Evolutionary conservation across 768 basidiomycete species (phyloP).

Genomic region (Tephrocybe sp.): DNA sequence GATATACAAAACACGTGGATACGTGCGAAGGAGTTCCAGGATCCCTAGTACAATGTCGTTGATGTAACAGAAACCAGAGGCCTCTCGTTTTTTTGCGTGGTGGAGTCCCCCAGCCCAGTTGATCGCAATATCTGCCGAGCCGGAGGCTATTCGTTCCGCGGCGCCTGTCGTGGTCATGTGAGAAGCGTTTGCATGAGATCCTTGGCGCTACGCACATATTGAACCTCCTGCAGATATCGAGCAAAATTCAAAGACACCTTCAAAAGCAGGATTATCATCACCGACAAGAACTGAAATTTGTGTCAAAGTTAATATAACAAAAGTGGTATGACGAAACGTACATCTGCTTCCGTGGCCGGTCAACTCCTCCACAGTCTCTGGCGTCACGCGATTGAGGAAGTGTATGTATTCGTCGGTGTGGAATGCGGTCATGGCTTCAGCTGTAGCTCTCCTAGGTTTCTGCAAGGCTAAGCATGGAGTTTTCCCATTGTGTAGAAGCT

Average conservation of each 20-base stretch:
- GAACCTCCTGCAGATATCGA: conserved; percentile 96
- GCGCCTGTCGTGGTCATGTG: conserved; percentile 52
- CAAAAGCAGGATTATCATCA: conserved; percentile 96
- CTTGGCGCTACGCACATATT: conserved; percentile 57
- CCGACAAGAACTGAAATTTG: conserved; percentile 58
- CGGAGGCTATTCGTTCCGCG: conserved; percentile 76
- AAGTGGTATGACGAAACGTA: conserved; percentile 35
- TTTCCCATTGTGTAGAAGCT: background rate
- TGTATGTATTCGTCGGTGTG: conserved; percentile 99
- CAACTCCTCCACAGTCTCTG: conserved; percentile 86
- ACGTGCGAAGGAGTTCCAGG: conserved; percentile 84
- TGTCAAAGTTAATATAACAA: background rate
- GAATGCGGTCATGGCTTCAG: conserved; percentile 86
- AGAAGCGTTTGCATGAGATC: background rate
- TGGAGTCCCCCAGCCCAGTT: conserved; percentile 99
- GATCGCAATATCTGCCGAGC: conserved; percentile 88
- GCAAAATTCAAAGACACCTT: conserved; percentile 96
- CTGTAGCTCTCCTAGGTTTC: conserved; percentile 70
- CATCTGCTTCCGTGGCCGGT: conserved; percentile 86
- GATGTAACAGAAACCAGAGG: conserved; percentile 98
- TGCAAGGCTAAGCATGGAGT: conserved; percentile 26
- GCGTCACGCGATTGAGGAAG: conserved; percentile 84
- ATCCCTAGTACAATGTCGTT: conserved; percentile 97
- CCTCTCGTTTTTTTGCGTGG: conserved; percentile 99
- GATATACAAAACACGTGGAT: conserved; percentile 90